phyloP scores from a whole-genome alignment of 192 early-diverging fungal species.

The Kappamyces sp. region DNA sequence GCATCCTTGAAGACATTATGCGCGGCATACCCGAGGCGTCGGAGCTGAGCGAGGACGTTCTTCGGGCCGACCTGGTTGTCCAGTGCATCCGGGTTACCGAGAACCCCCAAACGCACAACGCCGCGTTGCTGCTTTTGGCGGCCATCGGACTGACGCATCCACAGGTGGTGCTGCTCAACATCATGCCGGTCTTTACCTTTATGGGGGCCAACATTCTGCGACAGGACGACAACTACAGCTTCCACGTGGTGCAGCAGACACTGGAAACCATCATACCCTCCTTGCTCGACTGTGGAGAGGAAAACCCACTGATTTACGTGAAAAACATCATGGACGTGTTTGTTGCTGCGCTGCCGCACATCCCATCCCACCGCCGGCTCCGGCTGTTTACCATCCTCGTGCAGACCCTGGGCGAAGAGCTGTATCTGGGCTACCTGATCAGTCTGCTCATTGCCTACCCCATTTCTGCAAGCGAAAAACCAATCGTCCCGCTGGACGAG shows the following conservation, averaged over 20 bases:
- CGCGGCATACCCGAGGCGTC: slow-evolving; percentile 14
- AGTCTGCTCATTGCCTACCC: slow-evolving; percentile 67
- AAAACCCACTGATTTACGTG: slow-evolving; percentile 36
- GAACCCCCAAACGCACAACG: slow-evolving; percentile 94
- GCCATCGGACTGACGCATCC: slow-evolving; percentile 76
- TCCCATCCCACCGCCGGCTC: slow-evolving; percentile 81
- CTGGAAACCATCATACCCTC: slow-evolving; percentile 82
- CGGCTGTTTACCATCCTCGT: slow-evolving; percentile 80
- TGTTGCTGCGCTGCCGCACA: slow-evolving; percentile 84
- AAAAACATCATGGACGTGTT: slow-evolving; percentile 82
- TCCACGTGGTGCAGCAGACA: slow-evolving; percentile 87
- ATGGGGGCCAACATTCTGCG: slow-evolving; percentile 92
- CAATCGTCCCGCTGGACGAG: slow-evolving; percentile 46
- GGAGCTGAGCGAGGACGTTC: slow-evolving; percentile 53
- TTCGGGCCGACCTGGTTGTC: slow-evolving; percentile 84
- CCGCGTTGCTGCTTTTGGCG: slow-evolving; percentile 78
- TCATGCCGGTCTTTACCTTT: slow-evolving; percentile 97
- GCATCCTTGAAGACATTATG: slow-evolving; percentile 24
- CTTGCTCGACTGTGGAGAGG: slow-evolving; percentile 43
- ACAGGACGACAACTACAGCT: slow-evolving; percentile 96
- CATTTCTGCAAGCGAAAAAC: slow-evolving; percentile 47
- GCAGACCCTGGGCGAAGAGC: slow-evolving; percentile 66
- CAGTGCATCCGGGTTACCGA: slow-evolving; percentile 80
- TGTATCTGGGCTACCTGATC: slow-evolving; percentile 68
- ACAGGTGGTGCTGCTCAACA: slow-evolving; percentile 79